Base-by-base conservation (phyloP, 768 basidiomycete species). In the Hemileccinum impolitum region DNA sequence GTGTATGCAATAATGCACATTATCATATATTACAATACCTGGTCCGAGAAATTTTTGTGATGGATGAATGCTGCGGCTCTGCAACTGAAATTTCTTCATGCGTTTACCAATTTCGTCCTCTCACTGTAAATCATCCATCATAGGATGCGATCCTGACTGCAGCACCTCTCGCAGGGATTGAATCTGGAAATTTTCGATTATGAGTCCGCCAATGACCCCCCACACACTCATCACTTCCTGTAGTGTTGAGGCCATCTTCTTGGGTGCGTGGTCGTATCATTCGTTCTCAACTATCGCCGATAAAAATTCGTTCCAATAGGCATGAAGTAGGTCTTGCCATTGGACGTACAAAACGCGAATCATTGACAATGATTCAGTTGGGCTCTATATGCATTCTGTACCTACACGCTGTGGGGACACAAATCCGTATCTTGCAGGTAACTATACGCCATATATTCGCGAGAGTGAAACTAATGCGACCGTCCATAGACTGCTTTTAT, bases 371-470 rank as follows among this genome's bases (percentile, higher is more conserved):
- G 15, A 25, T 50, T 21, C 30, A 60, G 58, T 10, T 52, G 50
- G 14, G 45, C 56, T 39, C 37, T 60, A 12, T 59, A 49, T 14
- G 32, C 35, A 11, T 59, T 59, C 21, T 52, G 57, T 41, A 35
- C 35, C 28, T 56, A 60, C 23, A 45, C 32, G 10, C 47, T 59
- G 38, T 56, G 48, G 45, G 50, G 58, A 18, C 45, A 50, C 10
- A 56, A 37, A 18, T 39, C 38, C 17, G 18, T 8, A 11, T 50
- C 50, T 17, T 47, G 40, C 50, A 52, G 54, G 58, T 49, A 31
- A 43, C 31, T 25, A 32, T 31, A n/a, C n/a, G 7, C 28, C 15
- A 3, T 31, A 6, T 18, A 10, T 30, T 4, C 15, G 39, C 12
- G 21, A 42, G 7, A 26, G 28, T 14, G 31, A 39, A 10, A 5